Percentiles rank a stretch among this genome's conserved stretches.
phyloP scores from a whole-genome alignment of 768 basidiomycete genomes.

The Mycena filopes region DNA sequence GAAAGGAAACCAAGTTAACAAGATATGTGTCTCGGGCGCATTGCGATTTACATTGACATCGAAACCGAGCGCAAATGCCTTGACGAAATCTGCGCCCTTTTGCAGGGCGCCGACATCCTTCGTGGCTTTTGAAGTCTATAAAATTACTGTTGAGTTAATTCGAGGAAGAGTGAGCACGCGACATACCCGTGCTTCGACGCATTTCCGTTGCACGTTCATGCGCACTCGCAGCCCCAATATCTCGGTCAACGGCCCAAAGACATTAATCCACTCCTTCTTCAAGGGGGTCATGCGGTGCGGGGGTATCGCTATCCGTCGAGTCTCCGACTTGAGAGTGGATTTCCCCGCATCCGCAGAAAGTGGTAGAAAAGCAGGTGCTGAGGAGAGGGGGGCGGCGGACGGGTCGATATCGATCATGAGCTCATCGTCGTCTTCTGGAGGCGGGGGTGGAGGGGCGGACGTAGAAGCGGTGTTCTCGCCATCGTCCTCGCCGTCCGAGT shows the following conservation, averaged over 20 bases:
- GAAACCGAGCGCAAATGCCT: slow-evolving; percentile 94
- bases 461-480: slow-evolving; percentile 25
- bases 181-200: slow-evolving; percentile 92
- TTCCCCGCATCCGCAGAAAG: slow-evolving; percentile 68
- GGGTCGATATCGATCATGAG: slow-evolving; percentile 69
- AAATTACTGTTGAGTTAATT: not conserved
- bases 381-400: slow-evolving; percentile 51
- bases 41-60: slow-evolving; percentile 81
- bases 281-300: slow-evolving; percentile 98
- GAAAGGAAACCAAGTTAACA: not conserved
- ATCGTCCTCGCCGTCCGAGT: slow-evolving; percentile 45
- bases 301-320: slow-evolving; percentile 90
- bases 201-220: slow-evolving; percentile 92
- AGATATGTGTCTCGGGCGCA: not conserved
- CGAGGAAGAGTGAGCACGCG: not conserved
- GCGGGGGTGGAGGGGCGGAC: slow-evolving; percentile 12
- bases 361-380: slow-evolving; percentile 77
- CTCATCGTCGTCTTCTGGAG: slow-evolving; percentile 63
- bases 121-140: slow-evolving; percentile 92
- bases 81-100: slow-evolving; percentile 97
- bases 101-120: slow-evolving; percentile 94
- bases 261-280: slow-evolving; percentile 95
- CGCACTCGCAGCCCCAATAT: slow-evolving; percentile 94
- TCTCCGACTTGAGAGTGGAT: slow-evolving; percentile 79
- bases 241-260: slow-evolving; percentile 96